Evolutionary conservation across 306 rosid species (phyloP), one percentile per base, ranked within the genome.

Genomic region (Pyrus bretschneideri): DNA sequence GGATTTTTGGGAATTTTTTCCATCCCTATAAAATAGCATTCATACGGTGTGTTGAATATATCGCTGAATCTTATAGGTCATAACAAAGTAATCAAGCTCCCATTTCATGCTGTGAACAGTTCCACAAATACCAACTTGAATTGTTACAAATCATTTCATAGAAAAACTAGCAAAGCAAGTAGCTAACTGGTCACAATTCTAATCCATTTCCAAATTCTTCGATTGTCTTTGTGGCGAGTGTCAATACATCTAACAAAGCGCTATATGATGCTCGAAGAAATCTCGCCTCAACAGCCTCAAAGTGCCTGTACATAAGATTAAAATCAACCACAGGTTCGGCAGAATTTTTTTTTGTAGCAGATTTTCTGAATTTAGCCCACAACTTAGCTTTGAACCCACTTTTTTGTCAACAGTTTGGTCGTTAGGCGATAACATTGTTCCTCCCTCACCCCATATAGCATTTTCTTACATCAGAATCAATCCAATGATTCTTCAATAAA

Each of bases 251-350:
- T 3, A 92, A 83, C 73, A 92, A 92, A 72, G 98, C 88, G 85
- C 97, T 91, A 45, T 79, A 89, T 2, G 97, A 92, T 83, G 98
- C 93, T 42, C 98, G 89, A 69, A 91, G 96, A 92, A 90, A 92
- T 83, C 98, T 92, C 17, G 99, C 93, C 78, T 95, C 97, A 71
- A 66, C 86, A 33, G 98, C 99, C 86, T 89, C 97, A 67, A 92
- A 91, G 81, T 89, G 93, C 84, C 97, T 95, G 86, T 68, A 5
- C 66, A 33, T 5, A 44, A 75, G 72, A 76, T 33, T 14, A 59
- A 73, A 71, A 65, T 76, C 25, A 7, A 6, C 22, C 30, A 19
- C 27, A 1, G 9, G 52, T 64, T 17, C 27, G 40, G 73, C 55
- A 12, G 33, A 23, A 31, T 8, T 8, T 11, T 25, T 71, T 71